Evolutionary conservation across 2,329 filamentous ascomycete genomes (phyloP).

Genomic region (Ramularia endophylla): DNA sequence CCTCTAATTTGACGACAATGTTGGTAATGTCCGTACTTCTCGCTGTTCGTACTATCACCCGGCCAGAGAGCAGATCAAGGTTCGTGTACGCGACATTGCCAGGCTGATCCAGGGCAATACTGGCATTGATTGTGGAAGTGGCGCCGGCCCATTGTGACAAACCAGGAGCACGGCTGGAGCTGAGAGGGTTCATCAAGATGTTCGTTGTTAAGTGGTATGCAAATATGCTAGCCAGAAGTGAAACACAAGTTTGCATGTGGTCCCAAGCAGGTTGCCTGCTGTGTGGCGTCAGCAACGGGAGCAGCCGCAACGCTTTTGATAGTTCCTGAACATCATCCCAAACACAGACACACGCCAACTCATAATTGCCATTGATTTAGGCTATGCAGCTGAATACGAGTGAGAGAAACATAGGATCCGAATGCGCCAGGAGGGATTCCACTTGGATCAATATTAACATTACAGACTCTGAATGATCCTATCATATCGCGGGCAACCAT

Average conservation of each 20-base stretch:
- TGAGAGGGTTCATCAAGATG: constrained; percentile 5
- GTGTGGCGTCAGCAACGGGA: too few relatives aligned
- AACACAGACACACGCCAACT: too few relatives aligned
- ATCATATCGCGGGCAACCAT: too few relatives aligned
- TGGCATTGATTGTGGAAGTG: constrained; percentile 21
- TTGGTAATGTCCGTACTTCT: constrained; percentile 42
- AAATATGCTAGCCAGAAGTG: background rate
- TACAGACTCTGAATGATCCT: too few relatives aligned
- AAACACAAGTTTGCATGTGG: background rate
- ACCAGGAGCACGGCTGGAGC: constrained; percentile 4
- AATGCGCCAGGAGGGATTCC: too few relatives aligned
- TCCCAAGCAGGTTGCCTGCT: too few relatives aligned
- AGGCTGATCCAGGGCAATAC: constrained; percentile 29
- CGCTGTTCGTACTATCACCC: constrained; percentile 39
- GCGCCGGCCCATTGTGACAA: constrained; percentile 12
- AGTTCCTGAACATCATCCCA: too few relatives aligned
- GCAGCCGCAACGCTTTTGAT: too few relatives aligned
- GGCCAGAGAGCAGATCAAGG: constrained; percentile 64
- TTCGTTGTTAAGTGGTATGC: background rate
- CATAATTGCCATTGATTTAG: too few relatives aligned
- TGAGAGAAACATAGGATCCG: too few relatives aligned
- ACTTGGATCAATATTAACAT: too few relatives aligned
- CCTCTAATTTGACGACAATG: constrained; percentile 77
- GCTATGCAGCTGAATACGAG: too few relatives aligned
- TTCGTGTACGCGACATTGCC: constrained; percentile 52